Evolutionary conservation across 2,329 filamentous ascomycete species (phyloP).

Genomic region (Colletotrichum lini): DNA sequence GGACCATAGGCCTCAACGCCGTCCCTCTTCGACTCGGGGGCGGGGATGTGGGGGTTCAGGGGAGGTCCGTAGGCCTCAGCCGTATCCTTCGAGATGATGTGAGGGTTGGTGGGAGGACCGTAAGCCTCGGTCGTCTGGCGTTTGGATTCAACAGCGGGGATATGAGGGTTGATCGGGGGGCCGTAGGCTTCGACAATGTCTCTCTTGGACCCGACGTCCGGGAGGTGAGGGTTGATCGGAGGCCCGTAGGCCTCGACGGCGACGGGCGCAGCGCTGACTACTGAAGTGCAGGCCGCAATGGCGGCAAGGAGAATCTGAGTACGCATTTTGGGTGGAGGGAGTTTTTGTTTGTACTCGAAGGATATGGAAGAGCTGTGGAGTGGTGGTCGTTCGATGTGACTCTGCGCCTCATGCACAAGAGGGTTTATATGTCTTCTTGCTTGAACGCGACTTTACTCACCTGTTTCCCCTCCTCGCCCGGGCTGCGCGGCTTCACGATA

Average conservation of each 20-base stretch:
- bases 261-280: slow-evolving; percentile 18
- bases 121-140: slow-evolving; percentile 21
- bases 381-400: background rate
- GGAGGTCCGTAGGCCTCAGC: slow-evolving; percentile 34
- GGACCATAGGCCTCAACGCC: slow-evolving; percentile 31
- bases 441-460: too few relatives aligned
- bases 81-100: slow-evolving; percentile 20
- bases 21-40: slow-evolving; percentile 14
- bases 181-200: slow-evolving; percentile 31
- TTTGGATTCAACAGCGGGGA: slow-evolving; percentile 6
- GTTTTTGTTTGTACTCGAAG: too few relatives aligned
- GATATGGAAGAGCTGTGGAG: background rate
- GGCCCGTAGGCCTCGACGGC: slow-evolving; percentile 27
- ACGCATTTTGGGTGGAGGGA: slow-evolving; percentile 12
- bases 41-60: slow-evolving; percentile 24
- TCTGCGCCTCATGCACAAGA: background rate
- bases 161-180: slow-evolving; percentile 26
- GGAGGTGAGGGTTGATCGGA: slow-evolving; percentile 26
- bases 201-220: background rate
- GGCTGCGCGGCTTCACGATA: background rate
- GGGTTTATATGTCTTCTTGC: slow-evolving; percentile 1
- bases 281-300: slow-evolving; percentile 24
- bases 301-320: slow-evolving; percentile 23
- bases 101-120: slow-evolving; percentile 25
- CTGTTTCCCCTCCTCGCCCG: too few relatives aligned